A percentile compares a stretch with the other conserved stretches of the same genome.
Conservation (phyloP, 768 basidiomycete species). For the Lactarius hatsudake region DNA sequence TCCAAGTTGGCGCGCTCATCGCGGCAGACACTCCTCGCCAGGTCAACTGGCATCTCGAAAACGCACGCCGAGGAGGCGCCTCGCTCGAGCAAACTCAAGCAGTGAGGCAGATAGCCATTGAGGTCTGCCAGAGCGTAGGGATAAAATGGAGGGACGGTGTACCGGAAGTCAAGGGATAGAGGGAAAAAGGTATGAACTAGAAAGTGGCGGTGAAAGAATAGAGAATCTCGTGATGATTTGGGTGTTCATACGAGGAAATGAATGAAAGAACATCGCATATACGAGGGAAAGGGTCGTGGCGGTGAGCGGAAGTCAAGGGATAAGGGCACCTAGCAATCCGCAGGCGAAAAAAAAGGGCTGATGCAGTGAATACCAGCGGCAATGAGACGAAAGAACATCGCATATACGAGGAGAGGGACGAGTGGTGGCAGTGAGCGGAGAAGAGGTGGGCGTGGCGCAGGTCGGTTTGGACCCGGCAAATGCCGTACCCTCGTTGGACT, state of each 20-base stretch:
- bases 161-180: constrained; percentile 39
- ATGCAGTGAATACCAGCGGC: neutral
- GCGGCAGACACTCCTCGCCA: constrained; percentile 61
- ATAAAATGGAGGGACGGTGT: constrained; percentile 51
- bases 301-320: too few species aligned
- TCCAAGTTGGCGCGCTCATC: constrained; percentile 59
- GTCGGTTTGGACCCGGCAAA: constrained; percentile 4
- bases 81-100: constrained; percentile 50
- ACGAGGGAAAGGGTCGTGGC: neutral
- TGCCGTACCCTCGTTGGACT: constrained; percentile 14
- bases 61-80: constrained; percentile 55
- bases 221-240: neutral
- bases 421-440: neutral
- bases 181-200: neutral
- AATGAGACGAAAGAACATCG: neutral
- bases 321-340: too few species aligned
- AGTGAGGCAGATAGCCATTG: constrained; percentile 54
- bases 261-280: neutral
- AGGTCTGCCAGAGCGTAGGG: constrained; percentile 47
- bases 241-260: neutral
- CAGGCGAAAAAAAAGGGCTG: too few species aligned
- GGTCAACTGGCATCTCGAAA: constrained; percentile 62
- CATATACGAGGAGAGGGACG: neutral
- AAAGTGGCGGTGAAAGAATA: neutral
- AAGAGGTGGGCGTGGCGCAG: neutral